Evolutionary conservation across 2,329 filamentous ascomycete genomes (phyloP), one percentile per base, ranked within the genome.

Genomic region (Achaetomium macrosporum): DNA sequence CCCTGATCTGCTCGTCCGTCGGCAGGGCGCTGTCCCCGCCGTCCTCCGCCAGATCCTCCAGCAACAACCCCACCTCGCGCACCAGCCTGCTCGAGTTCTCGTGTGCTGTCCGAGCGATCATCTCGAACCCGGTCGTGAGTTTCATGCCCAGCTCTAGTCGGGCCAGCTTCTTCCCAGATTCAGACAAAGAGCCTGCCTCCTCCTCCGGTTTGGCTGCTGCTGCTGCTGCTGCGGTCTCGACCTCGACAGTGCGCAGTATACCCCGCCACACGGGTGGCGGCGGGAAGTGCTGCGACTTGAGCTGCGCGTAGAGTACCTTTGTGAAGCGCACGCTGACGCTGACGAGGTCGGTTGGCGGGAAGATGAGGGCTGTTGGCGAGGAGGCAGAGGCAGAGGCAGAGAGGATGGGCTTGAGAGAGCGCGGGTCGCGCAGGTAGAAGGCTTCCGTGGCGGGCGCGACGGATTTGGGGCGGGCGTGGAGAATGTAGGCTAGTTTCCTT

Each of bases 401-500:
- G 51, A 84, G 73, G 3, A 96, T 73, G 1, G 84, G 81, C 51
- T 85, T 85, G 41, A 96, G 70, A 0, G 85, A 78, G 53, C 90
- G 77, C 0, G 90, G 85, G 63, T 97, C 91, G 56, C 93, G 84
- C 13, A 96, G 78, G 67, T 97, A 97, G 69, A 99, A 97, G 1
- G 87, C 84, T 68, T 99, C 95, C 2, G 92, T 81, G 1, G 90
- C 90, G 0, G 90, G 83, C 2, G 90, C 85, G 53, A 97, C 83
- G 55, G 87, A 84, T 15, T 84, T 79, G 0, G 91, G 88, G 19
- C 84, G 82, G 41, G 80, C 72, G 61, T 92, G 87, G 2, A 99
- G 72, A 36, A 97, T 76, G 59, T 85, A 85, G 7, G 90, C 92
- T 29, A 96, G 71, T 60, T 85, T 90, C 54, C 93, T 82, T 0